Evolutionary conservation across 1,284 basidiomycete species (phyloP), one percentile per base, ranked within the genome.

Genomic region (Melampsora larici-populina): DNA sequence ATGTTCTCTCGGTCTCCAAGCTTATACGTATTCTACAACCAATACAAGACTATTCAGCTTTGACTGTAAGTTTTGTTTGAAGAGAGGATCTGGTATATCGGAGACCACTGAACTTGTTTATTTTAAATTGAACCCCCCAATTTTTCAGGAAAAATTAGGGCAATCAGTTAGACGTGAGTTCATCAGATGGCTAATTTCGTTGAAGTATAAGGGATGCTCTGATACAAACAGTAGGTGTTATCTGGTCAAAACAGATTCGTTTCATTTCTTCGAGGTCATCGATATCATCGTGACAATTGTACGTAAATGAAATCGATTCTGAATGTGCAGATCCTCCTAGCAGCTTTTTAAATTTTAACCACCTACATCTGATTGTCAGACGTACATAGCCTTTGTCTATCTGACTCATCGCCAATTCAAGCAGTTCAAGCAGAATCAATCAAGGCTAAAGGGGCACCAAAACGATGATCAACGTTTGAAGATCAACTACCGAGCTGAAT

Each of bases 221-320:
- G 36, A n/a, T n/a, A n/a, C n/a, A n/a, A 36, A 36, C 36, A 3
- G 36, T 4, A 36, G 36, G 9, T 4, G 5, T 36, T 36, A 9
- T 9, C 9, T 36, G 5, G 3, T 36, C 36, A 36, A 3, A 36
- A 36, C 36, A 36, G 36, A 18, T 21, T 55, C 51, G 6, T 55
- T 55, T 21, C 24, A 55, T 55, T 55, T 55, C 51, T 55, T 55
- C 51, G 51, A 55, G 51, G 51, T 55, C 51, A 55, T 55, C 24
- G 51, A 55, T 55, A 24, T 55, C 6, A 13, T 15, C 6, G 51
- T 55, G 24, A 55, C 51, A 3, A 24, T 55, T 18, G 51, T 55
- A 13, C 51, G 51, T 55, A 13, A 55, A 55, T 24, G 17, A 55
- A 55, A 55, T 21, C 3, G 36, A 9, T 36, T 36, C 21, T 21